These are phyloP conservation scores for Arthrobotrys sinensis DNA, from an alignment of 2,329 filamentous ascomycete genomes.

Conservation along the genomic window DNA sequence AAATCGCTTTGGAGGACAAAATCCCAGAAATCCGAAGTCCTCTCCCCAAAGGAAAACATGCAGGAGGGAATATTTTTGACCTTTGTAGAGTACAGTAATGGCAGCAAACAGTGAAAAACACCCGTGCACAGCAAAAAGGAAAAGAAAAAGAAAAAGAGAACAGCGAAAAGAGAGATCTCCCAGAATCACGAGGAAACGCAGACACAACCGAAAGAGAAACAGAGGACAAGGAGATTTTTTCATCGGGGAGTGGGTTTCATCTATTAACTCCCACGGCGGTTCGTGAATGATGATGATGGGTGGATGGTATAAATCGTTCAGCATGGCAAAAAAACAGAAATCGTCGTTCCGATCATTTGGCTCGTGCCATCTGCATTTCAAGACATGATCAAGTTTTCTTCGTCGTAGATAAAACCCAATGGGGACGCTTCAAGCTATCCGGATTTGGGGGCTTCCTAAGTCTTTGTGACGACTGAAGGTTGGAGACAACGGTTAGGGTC, in stretches of 20 bases:
- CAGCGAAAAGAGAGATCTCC: constrained; percentile 48
- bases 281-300: constrained; percentile 29
- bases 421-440: constrained; percentile 37
- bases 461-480: constrained; percentile 48
- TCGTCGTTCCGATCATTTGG: constrained; percentile 55
- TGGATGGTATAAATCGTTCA: constrained; percentile 46
- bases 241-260: constrained; percentile 26
- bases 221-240: constrained; percentile 22
- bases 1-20: constrained; percentile 6
- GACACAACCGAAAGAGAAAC: constrained; percentile 27
- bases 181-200: constrained; percentile 36
- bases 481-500: constrained; percentile 1
- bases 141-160: constrained; percentile 21
- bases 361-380: constrained; percentile 39
- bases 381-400: constrained; percentile 26
- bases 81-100: constrained; percentile 57
- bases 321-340: constrained; percentile 31
- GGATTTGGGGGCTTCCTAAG: constrained; percentile 24
- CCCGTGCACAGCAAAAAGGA: constrained; percentile 39
- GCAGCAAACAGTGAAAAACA: constrained; percentile 58
- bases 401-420: constrained; percentile 15
- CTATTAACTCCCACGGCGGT: constrained; percentile 40
- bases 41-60: constrained; percentile 26
- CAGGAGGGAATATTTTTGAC: constrained; percentile 47
- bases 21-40: background rate